Evolutionary conservation across 352 stramenopile genomes (phyloP).

Genomic region (Phytophthora boehmeriae): DNA sequence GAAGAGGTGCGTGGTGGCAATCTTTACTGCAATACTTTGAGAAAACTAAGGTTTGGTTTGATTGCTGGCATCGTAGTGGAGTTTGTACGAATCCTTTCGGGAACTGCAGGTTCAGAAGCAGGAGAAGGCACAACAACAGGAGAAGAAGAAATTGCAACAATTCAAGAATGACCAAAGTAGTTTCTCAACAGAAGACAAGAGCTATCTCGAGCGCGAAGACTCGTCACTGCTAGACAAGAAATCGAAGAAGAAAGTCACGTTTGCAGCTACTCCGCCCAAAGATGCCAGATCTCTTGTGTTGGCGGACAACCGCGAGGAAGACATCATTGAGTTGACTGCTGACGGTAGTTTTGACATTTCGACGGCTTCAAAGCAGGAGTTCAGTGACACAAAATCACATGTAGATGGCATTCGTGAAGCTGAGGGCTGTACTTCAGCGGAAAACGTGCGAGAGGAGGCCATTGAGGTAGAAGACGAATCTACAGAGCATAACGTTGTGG

Average conservation of each 20-base stretch:
- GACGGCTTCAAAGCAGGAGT: slow-evolving; percentile 1
- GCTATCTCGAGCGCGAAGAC: background rate
- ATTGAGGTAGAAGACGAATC: slow-evolving; percentile 11
- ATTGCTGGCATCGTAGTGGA: slow-evolving; percentile 29
- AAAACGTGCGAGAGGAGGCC: slow-evolving; percentile 12
- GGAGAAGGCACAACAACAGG: slow-evolving; percentile 14
- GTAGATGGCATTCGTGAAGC: background rate
- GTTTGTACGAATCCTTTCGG: slow-evolving; percentile 80
- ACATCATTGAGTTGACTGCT: slow-evolving; percentile 56
- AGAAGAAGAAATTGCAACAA: background rate
- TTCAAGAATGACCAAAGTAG: slow-evolving; percentile 6
- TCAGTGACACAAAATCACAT: slow-evolving; percentile 5
- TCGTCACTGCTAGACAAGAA: slow-evolving; percentile 6
- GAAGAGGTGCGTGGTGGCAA: slow-evolving; percentile 57
- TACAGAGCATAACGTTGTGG: slow-evolving; percentile 8
- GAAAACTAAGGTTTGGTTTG: background rate
- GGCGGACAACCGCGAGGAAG: slow-evolving; percentile 15
- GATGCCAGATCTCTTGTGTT: background rate
- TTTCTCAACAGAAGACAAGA: slow-evolving; percentile 3
- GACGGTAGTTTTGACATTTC: slow-evolving; percentile 64
- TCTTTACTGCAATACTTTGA: background rate
- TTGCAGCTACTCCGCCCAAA: slow-evolving; percentile 29
- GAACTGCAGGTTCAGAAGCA: slow-evolving; percentile 38
- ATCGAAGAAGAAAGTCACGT: slow-evolving; percentile 46
- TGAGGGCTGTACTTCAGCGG: background rate